Base-by-base conservation (phyloP, 495 filamentous ascomycete genomes). In the Sphaerosporella brunnea region DNA sequence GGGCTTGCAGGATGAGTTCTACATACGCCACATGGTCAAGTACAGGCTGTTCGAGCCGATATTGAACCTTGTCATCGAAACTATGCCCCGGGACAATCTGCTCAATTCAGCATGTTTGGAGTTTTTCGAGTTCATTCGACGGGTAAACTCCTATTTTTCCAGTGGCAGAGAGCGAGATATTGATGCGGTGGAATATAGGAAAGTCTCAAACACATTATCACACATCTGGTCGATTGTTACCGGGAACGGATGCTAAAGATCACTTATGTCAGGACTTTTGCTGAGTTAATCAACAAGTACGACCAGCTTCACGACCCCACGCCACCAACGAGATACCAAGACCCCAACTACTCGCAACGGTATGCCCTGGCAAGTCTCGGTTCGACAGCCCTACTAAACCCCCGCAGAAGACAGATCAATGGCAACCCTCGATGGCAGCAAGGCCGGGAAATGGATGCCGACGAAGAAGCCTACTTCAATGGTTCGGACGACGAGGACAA, bases 41-140 rank as follows among this genome's bases (percentile, higher is more conserved):
- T 78, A 88, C 56, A 75, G 75, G 51, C 78, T 88, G 1, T 83
- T 96, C 52, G 85, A 78, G 13, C 79, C 87, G 1, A 88, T 96
- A 45, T 72, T 97, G 21, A 76, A 92, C 53, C 79, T 96, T 23
- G 75, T 97, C 9, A 73, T 80, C 51, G 76, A 84, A 54, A 93
- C 90, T 2, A 87, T 95, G 77, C 85, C 85, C 1, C 78, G 84
- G n/a, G 86, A 97, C 62, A 97, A 95, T 58, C 70, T 96, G 2
- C 73, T 97, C 25, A 90, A 90, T 58, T 94, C 87, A 11, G 88
- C 87, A n/a, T 94, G 84, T 63, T 70, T 96, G 11, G 90, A 97
- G 59, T 74, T 97, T 26, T 97, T 97, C 52, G 84, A 87, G 53
- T 84, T 80, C 53, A 84, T 97, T 53, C 84, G 78, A 60, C 77